A percentile compares a stretch with the other conserved stretches of the same genome.
Conservation (phyloP, 495 filamentous ascomycete genomes). For the Tuber indicum region DNA sequence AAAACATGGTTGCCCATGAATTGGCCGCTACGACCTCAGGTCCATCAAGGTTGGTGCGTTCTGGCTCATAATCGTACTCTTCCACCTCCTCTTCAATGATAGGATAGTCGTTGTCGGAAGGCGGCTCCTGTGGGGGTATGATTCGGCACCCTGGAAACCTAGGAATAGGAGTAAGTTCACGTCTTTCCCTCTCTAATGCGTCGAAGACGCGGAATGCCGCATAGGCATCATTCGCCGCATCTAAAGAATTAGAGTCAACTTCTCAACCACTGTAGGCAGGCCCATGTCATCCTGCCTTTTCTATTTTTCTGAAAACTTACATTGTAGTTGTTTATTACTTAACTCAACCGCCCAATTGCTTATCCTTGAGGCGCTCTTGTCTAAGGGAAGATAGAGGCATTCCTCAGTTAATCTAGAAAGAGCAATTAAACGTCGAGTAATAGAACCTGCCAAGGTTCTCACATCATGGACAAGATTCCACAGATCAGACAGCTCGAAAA, state of each 20-base stretch:
- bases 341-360: constrained; percentile 65
- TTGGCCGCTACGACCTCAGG: constrained; percentile 4
- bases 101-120: neutral
- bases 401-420: constrained; percentile 63
- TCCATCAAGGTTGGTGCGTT: constrained; percentile 1
- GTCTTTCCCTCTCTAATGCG: constrained; percentile 59
- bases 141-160: constrained; percentile 52
- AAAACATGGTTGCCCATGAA: constrained; percentile 6
- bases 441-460: constrained; percentile 43
- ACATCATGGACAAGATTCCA: constrained; percentile 65
- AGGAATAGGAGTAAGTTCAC: constrained; percentile 59
- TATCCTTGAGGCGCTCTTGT: constrained; percentile 63
- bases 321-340: constrained; percentile 61
- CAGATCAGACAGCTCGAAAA: constrained; percentile 75
- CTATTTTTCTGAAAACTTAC: constrained; percentile 47
- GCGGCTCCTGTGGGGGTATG: neutral
- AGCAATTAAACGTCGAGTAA: constrained; percentile 51
- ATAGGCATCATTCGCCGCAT: constrained; percentile 79
- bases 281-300: constrained; percentile 8
- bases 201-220: constrained; percentile 68
- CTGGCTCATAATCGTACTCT: neutral
- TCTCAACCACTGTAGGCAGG: constrained; percentile 1
- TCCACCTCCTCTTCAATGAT: neutral
- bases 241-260: constrained; percentile 43
- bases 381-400: constrained; percentile 67